These are phyloP conservation scores for Suhomyces guaymorum DNA, from an alignment of 1,139 yeast genomes.

Conservation along the genomic window DNA sequence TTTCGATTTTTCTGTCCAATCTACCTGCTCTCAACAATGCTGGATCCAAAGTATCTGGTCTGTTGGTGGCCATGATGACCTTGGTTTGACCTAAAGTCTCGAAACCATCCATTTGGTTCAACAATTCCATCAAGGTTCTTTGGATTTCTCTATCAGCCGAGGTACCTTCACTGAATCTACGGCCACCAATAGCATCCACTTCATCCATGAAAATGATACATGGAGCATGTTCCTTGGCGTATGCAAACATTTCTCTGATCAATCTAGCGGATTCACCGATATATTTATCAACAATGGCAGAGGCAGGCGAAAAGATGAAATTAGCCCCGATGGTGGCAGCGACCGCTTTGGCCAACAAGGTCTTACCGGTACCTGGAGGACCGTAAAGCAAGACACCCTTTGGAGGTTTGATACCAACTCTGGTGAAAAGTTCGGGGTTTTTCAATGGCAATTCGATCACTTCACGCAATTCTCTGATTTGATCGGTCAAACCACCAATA, in stretches of 20 bases:
- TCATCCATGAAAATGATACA: constrained; percentile 99
- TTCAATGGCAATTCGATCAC: constrained; percentile 96
- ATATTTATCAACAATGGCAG: constrained; percentile 97
- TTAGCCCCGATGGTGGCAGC: constrained; percentile 99
- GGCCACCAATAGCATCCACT: constrained; percentile 98
- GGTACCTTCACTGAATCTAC: constrained; percentile 97
- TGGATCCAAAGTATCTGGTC: constrained; percentile 99
- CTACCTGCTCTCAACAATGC: constrained; percentile 98
- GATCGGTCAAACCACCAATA: constrained; percentile 96
- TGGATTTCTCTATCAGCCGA: constrained; percentile 99
- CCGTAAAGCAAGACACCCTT: constrained; percentile 97
- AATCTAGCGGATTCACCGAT: constrained; percentile 97
- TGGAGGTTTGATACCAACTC: constrained; percentile 98
- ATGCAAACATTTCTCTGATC: constrained; percentile 97
- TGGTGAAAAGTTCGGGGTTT: constrained; percentile 91
- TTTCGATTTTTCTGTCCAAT: constrained; percentile 95
- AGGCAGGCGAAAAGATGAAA: constrained; percentile 95
- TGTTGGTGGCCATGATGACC: constrained; percentile 98
- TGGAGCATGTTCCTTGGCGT: constrained; percentile 98
- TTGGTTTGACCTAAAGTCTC: constrained; percentile 96
- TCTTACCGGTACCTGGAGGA: constrained; percentile 99
- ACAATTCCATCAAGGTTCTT: constrained; percentile 95
- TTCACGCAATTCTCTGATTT: constrained; percentile 93
- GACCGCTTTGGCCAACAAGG: constrained; percentile 93
- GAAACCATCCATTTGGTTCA: constrained; percentile 99